These are phyloP conservation scores for Cyberlindnera nakhonratchasimensis DNA, from an alignment of 805 yeast species.

Conservation along the genomic window DNA sequence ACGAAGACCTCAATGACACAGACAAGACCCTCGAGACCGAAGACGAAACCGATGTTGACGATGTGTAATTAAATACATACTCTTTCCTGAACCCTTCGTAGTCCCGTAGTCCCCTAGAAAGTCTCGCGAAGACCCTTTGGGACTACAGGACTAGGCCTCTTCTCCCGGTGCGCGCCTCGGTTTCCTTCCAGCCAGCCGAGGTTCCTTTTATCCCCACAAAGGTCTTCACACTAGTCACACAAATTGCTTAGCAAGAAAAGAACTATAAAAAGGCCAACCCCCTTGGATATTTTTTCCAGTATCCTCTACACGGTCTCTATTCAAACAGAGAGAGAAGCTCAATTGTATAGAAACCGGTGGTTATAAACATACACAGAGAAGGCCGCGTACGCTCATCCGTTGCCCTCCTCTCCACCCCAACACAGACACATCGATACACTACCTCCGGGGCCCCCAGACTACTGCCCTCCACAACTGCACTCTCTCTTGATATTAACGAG, in stretches of 20 bases:
- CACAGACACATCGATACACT: no score
- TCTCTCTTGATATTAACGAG: no score
- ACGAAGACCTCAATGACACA: conserved; percentile 3
- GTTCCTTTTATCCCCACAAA: conserved; percentile 20
- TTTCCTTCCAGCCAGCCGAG: conserved; percentile 5
- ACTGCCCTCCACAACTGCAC: no score
- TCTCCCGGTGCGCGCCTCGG: neutral
- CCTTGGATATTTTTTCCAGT: no score
- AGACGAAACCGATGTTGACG: conserved; percentile 4
- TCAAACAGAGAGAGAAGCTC: neutral
- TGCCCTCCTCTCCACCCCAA: no score
- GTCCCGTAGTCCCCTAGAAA: neutral
- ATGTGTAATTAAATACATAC: neutral
- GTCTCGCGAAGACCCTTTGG: neutral
- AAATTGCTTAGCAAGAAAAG: no score
- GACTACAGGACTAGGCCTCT: neutral
- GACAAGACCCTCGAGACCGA: conserved; percentile 3
- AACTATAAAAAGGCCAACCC: neutral
- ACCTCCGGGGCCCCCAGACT: no score
- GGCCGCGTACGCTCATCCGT: no score
- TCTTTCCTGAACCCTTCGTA: no score
- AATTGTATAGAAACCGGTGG: neutral
- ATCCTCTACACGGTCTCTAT: no score
- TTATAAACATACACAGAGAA: neutral
- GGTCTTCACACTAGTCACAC: neutral